phyloP scores from a whole-genome alignment of 768 basidiomycete genomes.

The Rhodotorula babjevae region DNA sequence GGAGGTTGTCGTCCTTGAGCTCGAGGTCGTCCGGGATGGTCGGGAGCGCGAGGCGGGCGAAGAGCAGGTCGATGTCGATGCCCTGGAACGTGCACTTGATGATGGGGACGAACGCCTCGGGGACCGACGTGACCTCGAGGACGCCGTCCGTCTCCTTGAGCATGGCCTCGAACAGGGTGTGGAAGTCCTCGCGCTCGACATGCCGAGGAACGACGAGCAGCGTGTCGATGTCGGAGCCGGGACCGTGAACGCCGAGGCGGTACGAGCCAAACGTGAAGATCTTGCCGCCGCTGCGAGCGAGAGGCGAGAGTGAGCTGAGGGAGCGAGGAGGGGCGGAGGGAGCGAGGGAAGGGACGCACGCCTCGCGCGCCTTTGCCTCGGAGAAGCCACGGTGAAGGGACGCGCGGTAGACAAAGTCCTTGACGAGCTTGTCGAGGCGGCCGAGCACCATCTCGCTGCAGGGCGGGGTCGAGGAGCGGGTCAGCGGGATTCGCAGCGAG shows the following conservation, averaged over 20 bases:
- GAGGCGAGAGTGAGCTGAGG: background rate
- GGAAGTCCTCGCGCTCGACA: constrained; percentile 92
- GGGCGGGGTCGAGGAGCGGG: background rate
- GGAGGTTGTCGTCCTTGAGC: constrained; percentile 80
- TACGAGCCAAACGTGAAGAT: constrained; percentile 99
- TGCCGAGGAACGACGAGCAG: constrained; percentile 95
- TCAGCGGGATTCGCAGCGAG: no score
- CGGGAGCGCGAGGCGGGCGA: constrained; percentile 80
- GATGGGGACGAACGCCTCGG: constrained; percentile 93
- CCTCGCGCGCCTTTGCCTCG: constrained; percentile 76
- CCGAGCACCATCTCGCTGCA: constrained; percentile 86
- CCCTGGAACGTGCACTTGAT: constrained; percentile 86
- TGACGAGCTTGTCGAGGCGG: constrained; percentile 78
- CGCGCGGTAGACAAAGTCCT: constrained; percentile 82
- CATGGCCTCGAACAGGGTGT: constrained; percentile 84
- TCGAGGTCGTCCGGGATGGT: constrained; percentile 88
- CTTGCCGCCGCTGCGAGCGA: constrained; percentile 64
- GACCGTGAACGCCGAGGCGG: constrained; percentile 93
- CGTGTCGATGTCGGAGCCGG: constrained; percentile 96
- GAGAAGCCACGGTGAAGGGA: constrained; percentile 75
- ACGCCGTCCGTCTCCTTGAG: constrained; percentile 74
- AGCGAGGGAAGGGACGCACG: constrained; percentile 46
- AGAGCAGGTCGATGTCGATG: constrained; percentile 87
- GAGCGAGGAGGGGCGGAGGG: no score
- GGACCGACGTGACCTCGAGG: constrained; percentile 89